Evolutionary conservation across 1,139 yeast species (phyloP).

Genomic region (Hansenula lynferdii): DNA sequence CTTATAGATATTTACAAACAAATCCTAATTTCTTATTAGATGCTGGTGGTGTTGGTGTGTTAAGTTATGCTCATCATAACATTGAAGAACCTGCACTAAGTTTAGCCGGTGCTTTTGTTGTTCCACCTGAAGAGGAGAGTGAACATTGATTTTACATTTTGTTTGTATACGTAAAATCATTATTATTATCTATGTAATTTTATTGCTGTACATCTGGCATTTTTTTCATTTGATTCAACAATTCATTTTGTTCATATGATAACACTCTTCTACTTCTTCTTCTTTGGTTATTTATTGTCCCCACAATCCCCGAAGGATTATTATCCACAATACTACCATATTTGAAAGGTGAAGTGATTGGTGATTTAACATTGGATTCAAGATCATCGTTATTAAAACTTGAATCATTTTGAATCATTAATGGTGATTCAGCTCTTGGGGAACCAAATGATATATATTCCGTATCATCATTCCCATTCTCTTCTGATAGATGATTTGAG

Average conservation of each 20-base stretch:
- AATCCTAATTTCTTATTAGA: conserved; percentile 84
- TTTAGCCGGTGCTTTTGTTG: conserved; percentile 74
- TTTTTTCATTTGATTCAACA: conserved; percentile 36
- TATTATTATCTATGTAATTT: background rate
- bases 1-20: conserved; percentile 28
- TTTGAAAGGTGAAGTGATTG: conserved; percentile 9
- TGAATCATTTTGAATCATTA: conserved; percentile 2
- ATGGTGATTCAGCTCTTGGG: conserved; percentile 21
- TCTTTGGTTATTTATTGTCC: conserved; percentile 2
- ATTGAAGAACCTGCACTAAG: conserved; percentile 82
- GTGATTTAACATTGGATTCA: conserved; percentile 1
- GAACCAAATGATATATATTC: conserved; percentile 36
- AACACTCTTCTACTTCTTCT: conserved; percentile 28
- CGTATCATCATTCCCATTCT: conserved; percentile 21
- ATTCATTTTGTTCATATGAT: conserved; percentile 45
- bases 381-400: background rate
- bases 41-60: conserved; percentile 93
- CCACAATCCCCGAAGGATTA: conserved; percentile 2
- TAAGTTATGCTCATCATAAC: conserved; percentile 83
- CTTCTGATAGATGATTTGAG: conserved; percentile 2
- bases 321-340: conserved; percentile 13
- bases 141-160: conserved; percentile 2
- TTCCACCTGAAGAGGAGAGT: conserved; percentile 53
- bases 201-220: conserved; percentile 10
- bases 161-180: conserved; percentile 1